phyloP scores from a whole-genome alignment of 2,329 filamentous ascomycete species.

The Thelonectria blattea region DNA sequence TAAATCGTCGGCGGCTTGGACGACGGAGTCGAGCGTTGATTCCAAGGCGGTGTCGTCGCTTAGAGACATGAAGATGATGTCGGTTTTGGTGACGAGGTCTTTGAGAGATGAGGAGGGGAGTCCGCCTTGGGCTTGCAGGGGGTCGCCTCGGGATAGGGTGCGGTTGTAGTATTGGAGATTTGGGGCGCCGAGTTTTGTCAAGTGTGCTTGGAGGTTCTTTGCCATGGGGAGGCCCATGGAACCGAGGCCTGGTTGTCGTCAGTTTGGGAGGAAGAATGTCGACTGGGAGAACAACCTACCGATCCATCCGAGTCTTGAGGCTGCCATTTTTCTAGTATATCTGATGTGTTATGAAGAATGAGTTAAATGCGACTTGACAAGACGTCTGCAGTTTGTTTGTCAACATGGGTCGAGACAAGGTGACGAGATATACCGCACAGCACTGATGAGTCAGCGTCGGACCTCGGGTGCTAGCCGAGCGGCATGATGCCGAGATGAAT shows the following conservation, averaged over 20 bases:
- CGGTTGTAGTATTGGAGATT: conserved; percentile 52
- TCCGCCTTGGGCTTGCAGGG: conserved; percentile 39
- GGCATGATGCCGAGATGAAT: too few relatives aligned
- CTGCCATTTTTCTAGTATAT: conserved; percentile 5
- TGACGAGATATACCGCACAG: too few relatives aligned
- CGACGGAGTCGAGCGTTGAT: conserved; percentile 41
- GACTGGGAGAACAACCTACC: neutral
- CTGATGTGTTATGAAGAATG: too few relatives aligned
- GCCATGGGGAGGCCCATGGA: conserved; percentile 60
- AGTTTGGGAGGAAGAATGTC: neutral
- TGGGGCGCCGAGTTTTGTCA: conserved; percentile 32
- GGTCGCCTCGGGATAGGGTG: conserved; percentile 52
- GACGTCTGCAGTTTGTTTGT: too few relatives aligned
- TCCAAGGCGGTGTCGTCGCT: conserved; percentile 51
- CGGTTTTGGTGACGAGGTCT: conserved; percentile 39
- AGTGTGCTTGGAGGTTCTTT: conserved; percentile 53
- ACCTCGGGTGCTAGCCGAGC: too few relatives aligned
- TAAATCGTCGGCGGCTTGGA: conserved; percentile 32
- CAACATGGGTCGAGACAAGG: too few relatives aligned
- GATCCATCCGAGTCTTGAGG: conserved; percentile 22
- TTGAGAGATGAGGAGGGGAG: conserved; percentile 28
- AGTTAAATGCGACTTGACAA: too few relatives aligned
- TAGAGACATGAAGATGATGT: conserved; percentile 49
- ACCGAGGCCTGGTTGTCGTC: conserved; percentile 48
- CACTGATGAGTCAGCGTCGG: too few relatives aligned